These are phyloP conservation scores for Leishmania mexicana DNA, from an alignment of 208 protist genomes.

Conservation along the genomic window DNA sequence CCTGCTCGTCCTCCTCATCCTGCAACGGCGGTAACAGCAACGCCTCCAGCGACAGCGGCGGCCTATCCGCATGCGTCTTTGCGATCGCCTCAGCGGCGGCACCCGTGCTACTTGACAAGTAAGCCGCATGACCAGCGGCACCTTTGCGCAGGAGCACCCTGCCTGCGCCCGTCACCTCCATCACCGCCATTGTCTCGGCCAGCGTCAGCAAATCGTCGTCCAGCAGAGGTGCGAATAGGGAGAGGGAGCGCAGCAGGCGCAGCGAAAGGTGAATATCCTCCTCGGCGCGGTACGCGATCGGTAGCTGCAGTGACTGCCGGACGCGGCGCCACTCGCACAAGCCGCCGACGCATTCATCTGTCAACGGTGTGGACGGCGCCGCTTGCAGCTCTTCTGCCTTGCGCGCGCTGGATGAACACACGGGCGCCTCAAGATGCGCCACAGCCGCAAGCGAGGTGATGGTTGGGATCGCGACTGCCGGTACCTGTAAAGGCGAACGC, in stretches of 20 bases:
- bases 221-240: constrained; percentile 39
- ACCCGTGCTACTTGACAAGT: neutral
- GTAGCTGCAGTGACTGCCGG: constrained; percentile 53
- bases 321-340: constrained; percentile 48
- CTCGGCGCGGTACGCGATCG: constrained; percentile 59
- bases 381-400: neutral
- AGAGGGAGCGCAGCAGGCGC: constrained; percentile 47
- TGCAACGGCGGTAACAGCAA: neutral
- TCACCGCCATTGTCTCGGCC: constrained; percentile 49
- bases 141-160: constrained; percentile 31
- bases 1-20: neutral
- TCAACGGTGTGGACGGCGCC: neutral
- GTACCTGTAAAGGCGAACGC: neutral
- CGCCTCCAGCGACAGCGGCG: neutral
- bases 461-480: neutral
- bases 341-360: neutral
- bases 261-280: constrained; percentile 48
- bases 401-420: too few species aligned
- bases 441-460: neutral
- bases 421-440: neutral
- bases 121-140: neutral
- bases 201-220: constrained; percentile 67
- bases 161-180: constrained; percentile 19
- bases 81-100: neutral
- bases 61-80: neutral